Conservation (phyloP, 148 eudicot species). For the Chenopodium berlandieri region DNA sequence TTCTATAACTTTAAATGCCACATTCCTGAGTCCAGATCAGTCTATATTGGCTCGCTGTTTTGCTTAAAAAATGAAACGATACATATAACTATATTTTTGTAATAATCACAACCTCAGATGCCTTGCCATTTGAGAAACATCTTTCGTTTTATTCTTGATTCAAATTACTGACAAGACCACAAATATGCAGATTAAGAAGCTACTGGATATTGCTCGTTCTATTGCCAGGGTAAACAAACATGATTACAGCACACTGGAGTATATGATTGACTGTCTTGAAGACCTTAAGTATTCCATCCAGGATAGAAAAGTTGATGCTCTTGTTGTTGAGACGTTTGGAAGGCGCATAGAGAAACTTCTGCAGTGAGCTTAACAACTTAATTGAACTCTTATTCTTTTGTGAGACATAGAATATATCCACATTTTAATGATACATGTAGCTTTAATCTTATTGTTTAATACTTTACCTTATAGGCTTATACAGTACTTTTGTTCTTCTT, state of each 20-base stretch:
- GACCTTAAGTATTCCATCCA: constrained; percentile 95
- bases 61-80: too few relatives aligned
- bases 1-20: too few relatives aligned
- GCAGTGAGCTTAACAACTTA: constrained; percentile 65
- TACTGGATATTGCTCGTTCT: constrained; percentile 82
- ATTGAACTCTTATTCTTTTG: neutral
- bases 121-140: too few relatives aligned
- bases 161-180: constrained; percentile 11
- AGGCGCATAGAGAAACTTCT: constrained; percentile 90
- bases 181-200: constrained; percentile 71
- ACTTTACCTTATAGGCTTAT: neutral
- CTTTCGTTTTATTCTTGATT: neutral
- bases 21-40: too few relatives aligned
- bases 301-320: constrained; percentile 98
- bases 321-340: constrained; percentile 98
- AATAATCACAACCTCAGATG: too few relatives aligned
- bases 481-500: neutral
- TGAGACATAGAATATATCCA: neutral
- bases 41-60: too few relatives aligned
- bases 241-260: constrained; percentile 82
- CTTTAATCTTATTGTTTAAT: constrained; percentile 17
- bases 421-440: neutral
- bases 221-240: constrained; percentile 60
- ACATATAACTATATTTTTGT: too few relatives aligned
- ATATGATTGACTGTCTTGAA: constrained; percentile 69